These are phyloP conservation scores for Nannochloropsis oceanica DNA, from an alignment of 108 stramenopile species.

Conservation along the genomic window DNA sequence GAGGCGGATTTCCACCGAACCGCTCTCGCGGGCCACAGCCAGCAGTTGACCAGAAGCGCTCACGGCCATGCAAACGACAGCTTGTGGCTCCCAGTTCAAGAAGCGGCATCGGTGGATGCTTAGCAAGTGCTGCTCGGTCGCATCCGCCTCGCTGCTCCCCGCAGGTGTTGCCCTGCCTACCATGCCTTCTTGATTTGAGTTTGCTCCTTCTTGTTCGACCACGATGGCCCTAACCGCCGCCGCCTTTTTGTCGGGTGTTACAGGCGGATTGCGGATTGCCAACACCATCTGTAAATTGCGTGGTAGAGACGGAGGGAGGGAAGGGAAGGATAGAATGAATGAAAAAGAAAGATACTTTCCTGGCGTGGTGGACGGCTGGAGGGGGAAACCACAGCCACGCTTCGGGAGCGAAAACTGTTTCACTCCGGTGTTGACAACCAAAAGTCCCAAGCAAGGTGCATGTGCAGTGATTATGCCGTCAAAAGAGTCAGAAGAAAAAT, in stretches of 20 bases:
- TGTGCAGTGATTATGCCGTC: no score
- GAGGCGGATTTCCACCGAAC: background rate
- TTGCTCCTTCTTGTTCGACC: no score
- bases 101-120: background rate
- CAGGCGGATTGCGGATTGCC: background rate
- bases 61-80: background rate
- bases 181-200: background rate
- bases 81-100: background rate
- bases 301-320: background rate
- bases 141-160: slow-evolving; percentile 13
- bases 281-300: background rate
- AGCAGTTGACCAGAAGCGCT: background rate
- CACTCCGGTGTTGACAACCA: no score
- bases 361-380: background rate
- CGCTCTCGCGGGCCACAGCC: background rate
- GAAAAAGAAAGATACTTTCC: background rate
- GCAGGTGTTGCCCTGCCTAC: slow-evolving; percentile 3
- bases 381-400: no score
- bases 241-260: background rate
- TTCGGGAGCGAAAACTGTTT: no score
- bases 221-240: background rate
- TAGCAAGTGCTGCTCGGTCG: slow-evolving; percentile 9
- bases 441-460: no score
- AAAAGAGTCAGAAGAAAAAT: no score
- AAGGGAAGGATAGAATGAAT: background rate